A percentile compares a stretch with the other conserved stretches of the same genome.
These are phyloP conservation scores for Debaryomycetaceae sp. DNA, from an alignment of 1,139 yeast genomes.

Conservation along the genomic window DNA sequence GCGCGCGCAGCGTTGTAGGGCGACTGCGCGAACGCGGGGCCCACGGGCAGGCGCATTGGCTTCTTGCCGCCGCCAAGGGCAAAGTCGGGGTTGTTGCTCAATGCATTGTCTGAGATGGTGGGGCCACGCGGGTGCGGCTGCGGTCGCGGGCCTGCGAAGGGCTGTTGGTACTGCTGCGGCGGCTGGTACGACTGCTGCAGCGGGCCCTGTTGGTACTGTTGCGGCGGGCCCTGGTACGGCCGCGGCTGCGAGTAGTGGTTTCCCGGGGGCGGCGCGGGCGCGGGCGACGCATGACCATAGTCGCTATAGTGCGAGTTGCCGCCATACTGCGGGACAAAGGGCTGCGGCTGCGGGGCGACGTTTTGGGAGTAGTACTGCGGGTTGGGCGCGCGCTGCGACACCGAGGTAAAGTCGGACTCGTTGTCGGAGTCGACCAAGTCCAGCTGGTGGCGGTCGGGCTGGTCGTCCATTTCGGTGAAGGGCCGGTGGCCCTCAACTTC, in stretches of 20 bases:
- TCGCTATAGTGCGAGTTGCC: constrained; percentile 8
- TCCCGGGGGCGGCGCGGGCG: constrained; percentile 6
- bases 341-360: constrained; percentile 9
- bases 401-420: constrained; percentile 71
- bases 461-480: constrained; percentile 41
- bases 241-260: constrained; percentile 6
- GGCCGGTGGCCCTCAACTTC: constrained; percentile 46
- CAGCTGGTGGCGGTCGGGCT: constrained; percentile 12
- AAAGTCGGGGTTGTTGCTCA: constrained; percentile 53
- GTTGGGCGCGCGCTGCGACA: constrained; percentile 74
- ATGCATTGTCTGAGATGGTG: constrained; percentile 44
- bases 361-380: constrained; percentile 39
- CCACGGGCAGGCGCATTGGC: constrained; percentile 5
- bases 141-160: constrained; percentile 10
- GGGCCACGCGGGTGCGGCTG: constrained; percentile 16
- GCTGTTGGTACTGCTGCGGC: constrained; percentile 8
- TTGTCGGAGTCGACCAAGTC: constrained; percentile 27
- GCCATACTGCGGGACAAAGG: constrained; percentile 5
- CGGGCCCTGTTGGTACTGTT: constrained; percentile 14
- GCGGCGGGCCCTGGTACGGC: constrained; percentile 8
- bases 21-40: constrained; percentile 3
- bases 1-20: constrained; percentile 5
- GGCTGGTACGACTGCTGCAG: constrained; percentile 13
- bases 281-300: constrained; percentile 6
- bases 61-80: constrained; percentile 23